Base-by-base conservation (phyloP, 2,329 filamentous ascomycete genomes). In the Penicillium paneum region DNA sequence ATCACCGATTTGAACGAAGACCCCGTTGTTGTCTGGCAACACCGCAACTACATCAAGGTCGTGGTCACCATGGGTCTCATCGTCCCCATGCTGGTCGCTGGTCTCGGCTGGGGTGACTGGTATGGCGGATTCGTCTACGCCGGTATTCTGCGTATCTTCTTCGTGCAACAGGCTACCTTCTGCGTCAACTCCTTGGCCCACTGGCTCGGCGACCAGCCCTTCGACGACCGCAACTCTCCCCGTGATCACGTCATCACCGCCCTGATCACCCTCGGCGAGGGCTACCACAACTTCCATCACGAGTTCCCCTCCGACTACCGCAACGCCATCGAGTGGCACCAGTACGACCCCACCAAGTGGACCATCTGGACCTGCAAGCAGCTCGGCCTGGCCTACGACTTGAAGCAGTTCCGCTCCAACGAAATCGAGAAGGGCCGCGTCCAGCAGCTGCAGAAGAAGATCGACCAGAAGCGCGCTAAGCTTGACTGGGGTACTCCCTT, bases 221-320 rank as follows among this genome's bases (percentile, higher is more conserved):
- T 95, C 72, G 90, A 95, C 67, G 91, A 95, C 82, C 88, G 90
- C 76, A 93, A 95, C 84, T 91, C 88, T 57, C 91, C 90, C 60
- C 87, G 91, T 72, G 90, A 95, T 68, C 90, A 95, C 76, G 83
- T 93, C 70, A 84, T 95, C 75, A 95, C 90, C 38, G 90, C 90
- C 41, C 78, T 95, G 17, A 86, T 91, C 64, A 95, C 90, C 40
- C 86, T 95, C 21, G 90, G 90, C 45, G 90, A 92, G 77, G 90
- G 90, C 29, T 95, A 95, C 79, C 90, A 95, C 83, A 95, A 95
- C 82, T 95, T 95, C 83, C 90, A 95, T 78, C 90, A 95, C 81
- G 90, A 95, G 75, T 95, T 95, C 78, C 91, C 91, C 51, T 93
- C 89, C 11, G 90, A 95, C 75, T 95, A 94, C 84, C 89, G 90